Conservation (phyloP, 2,329 filamentous ascomycete species). For the Escovopsis sp. region DNA sequence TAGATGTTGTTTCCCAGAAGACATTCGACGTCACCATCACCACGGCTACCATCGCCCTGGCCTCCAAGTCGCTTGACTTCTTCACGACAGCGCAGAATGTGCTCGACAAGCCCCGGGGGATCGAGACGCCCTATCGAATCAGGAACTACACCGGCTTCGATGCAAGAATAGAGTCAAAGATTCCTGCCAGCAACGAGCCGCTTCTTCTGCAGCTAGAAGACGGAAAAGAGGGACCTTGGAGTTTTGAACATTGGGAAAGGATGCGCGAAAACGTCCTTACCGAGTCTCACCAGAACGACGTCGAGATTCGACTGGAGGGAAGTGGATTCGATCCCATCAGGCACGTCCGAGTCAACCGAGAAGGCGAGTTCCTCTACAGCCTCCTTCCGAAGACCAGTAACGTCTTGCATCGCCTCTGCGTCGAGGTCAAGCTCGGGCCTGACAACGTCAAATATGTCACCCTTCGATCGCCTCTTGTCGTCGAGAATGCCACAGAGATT, state of each 20-base stretch:
- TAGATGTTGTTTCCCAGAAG: slow-evolving; percentile 81
- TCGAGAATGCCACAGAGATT: slow-evolving; percentile 95
- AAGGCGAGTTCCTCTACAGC: slow-evolving; percentile 83
- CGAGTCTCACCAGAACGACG: slow-evolving; percentile 64
- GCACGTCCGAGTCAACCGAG: slow-evolving; percentile 80
- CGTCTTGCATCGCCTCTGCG: slow-evolving; percentile 75
- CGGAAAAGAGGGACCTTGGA: slow-evolving; percentile 85
- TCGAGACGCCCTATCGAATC: slow-evolving; percentile 84
- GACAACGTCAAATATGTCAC: slow-evolving; percentile 99
- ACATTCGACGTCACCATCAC: slow-evolving; percentile 86
- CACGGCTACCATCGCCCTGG: slow-evolving; percentile 82
- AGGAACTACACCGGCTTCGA: slow-evolving; percentile 94
- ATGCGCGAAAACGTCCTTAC: slow-evolving; percentile 86
- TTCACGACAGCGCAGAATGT: slow-evolving; percentile 75
- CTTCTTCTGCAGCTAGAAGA: slow-evolving; percentile 68
- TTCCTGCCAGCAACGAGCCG: slow-evolving; percentile 47
- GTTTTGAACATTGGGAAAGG: slow-evolving; percentile 91
- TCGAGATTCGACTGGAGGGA: slow-evolving; percentile 74
- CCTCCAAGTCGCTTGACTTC: slow-evolving; percentile 86
- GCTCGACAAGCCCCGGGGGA: slow-evolving; percentile 78
- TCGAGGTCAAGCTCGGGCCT: slow-evolving; percentile 77
- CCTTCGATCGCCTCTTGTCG: slow-evolving; percentile 74
- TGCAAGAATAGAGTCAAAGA: slow-evolving; percentile 68
- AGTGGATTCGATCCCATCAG: slow-evolving; percentile 87
- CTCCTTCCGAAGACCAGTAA: slow-evolving; percentile 76